phyloP scores from a whole-genome alignment of 225 moss, liverwort and hornwort species.

The Sphagnum contortum region DNA sequence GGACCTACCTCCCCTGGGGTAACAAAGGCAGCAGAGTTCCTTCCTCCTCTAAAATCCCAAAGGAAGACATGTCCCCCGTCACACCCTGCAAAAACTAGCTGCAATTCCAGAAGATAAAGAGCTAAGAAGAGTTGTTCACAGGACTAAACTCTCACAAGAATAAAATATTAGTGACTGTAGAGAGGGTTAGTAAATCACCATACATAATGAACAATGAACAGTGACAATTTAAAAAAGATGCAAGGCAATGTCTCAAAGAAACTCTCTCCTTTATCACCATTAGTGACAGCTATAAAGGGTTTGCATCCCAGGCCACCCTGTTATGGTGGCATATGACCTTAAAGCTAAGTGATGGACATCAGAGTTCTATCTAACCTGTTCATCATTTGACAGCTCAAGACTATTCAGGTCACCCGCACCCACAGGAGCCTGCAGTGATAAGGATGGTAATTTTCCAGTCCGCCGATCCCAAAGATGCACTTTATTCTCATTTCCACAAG shows the following conservation, averaged over 20 bases:
- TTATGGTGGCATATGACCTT: too few relatives aligned
- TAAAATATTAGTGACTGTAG: too few relatives aligned
- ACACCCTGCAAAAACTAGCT: constrained; percentile 86
- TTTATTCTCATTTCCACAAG: constrained; percentile 75
- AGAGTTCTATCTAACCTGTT: constrained; percentile 39
- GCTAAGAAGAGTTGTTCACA: too few relatives aligned
- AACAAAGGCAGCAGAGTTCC: constrained; percentile 67
- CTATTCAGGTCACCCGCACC: constrained; percentile 56
- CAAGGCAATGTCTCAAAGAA: too few relatives aligned
- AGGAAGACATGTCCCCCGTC: constrained; percentile 54
- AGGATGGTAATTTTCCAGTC: constrained; percentile 41
- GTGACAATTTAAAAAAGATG: too few relatives aligned
- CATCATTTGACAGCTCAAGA: constrained; percentile 72
- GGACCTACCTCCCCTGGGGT: constrained; percentile 55
- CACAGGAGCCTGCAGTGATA: constrained; percentile 40
- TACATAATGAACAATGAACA: too few relatives aligned
- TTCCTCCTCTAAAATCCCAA: constrained; percentile 96
- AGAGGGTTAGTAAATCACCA: too few relatives aligned
- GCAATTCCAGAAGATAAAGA: constrained; percentile 14
- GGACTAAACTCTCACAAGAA: too few relatives aligned
- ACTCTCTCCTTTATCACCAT: too few relatives aligned
- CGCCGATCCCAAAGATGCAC: constrained; percentile 91
- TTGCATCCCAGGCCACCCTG: too few relatives aligned
- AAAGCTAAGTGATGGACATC: too few relatives aligned
- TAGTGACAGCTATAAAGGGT: too few relatives aligned